Evolutionary conservation across 768 basidiomycete genomes (phyloP).

Genomic region (Termitomyces sp.): DNA sequence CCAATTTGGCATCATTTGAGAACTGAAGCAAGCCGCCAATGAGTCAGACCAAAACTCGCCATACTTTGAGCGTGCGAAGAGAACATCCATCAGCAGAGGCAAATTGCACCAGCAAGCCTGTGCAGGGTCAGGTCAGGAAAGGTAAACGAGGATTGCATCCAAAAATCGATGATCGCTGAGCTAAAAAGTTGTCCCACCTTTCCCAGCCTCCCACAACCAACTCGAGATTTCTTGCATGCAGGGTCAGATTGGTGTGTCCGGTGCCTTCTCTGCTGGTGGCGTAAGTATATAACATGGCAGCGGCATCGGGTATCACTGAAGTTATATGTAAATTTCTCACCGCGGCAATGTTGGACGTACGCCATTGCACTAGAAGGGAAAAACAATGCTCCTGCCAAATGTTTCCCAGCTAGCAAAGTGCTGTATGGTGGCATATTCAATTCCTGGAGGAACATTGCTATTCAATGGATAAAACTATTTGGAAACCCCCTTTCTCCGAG

Average conservation of each 20-base stretch:
- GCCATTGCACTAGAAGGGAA: neutral
- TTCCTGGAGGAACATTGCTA: neutral
- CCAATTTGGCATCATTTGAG: neutral
- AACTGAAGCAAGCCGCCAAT: neutral
- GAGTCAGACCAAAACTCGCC: neutral
- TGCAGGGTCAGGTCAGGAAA: neutral
- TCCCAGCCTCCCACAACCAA: no score
- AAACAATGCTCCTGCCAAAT: neutral
- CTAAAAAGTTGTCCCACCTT: neutral
- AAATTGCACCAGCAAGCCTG: neutral
- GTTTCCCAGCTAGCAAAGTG: neutral
- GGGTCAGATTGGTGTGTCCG: constrained; percentile 1
- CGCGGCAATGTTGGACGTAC: neutral
- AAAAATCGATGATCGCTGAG: neutral
- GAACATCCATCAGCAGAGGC: neutral
- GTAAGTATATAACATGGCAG: constrained; percentile 1
- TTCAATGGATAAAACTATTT: no score
- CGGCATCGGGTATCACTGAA: neutral
- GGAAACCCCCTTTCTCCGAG: no score
- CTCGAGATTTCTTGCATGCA: neutral
- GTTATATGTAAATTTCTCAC: neutral
- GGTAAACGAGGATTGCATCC: neutral
- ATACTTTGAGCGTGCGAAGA: neutral
- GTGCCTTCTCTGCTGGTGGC: neutral
- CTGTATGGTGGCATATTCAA: neutral